Conservation (phyloP, 1,139 yeast species). For the Saccharomyces hybrid region DNA sequence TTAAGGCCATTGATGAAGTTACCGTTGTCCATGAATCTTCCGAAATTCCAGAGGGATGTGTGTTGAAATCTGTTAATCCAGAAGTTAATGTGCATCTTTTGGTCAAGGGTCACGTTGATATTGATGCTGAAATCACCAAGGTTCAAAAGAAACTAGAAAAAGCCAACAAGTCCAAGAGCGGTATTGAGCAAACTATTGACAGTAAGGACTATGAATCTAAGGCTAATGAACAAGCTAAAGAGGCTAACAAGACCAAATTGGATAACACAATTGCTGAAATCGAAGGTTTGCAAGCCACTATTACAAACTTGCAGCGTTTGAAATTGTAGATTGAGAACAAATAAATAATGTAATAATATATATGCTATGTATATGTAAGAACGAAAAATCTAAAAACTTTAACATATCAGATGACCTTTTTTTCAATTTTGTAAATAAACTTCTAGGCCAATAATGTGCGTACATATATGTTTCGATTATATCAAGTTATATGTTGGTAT, state of each 20-base stretch:
- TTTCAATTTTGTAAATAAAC: slow-evolving; percentile 6
- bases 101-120: slow-evolving; percentile 90
- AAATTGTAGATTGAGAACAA: slow-evolving; percentile 2
- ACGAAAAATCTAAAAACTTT: neutral
- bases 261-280: slow-evolving; percentile 77
- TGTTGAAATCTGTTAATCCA: slow-evolving; percentile 71
- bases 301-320: slow-evolving; percentile 45
- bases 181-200: slow-evolving; percentile 52
- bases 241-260: slow-evolving; percentile 59
- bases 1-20: slow-evolving; percentile 78
- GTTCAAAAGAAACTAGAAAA: slow-evolving; percentile 67
- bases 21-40: slow-evolving; percentile 49
- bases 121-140: slow-evolving; percentile 82
- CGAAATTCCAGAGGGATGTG: slow-evolving; percentile 81
- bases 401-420: slow-evolving; percentile 29
- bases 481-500: neutral
- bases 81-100: slow-evolving; percentile 79
- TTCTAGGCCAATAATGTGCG: neutral
- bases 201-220: slow-evolving; percentile 79
- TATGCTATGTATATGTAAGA: neutral
- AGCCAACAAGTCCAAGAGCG: slow-evolving; percentile 41
- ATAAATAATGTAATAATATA: slow-evolving; percentile 8
- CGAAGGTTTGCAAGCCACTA: slow-evolving; percentile 74
- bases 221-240: slow-evolving; percentile 78
- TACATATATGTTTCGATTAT: neutral